Percentiles rank a stretch among this genome's conserved stretches.
Conservation (phyloP, 2,329 filamentous ascomycete species). For the Arthroderma sp. region DNA sequence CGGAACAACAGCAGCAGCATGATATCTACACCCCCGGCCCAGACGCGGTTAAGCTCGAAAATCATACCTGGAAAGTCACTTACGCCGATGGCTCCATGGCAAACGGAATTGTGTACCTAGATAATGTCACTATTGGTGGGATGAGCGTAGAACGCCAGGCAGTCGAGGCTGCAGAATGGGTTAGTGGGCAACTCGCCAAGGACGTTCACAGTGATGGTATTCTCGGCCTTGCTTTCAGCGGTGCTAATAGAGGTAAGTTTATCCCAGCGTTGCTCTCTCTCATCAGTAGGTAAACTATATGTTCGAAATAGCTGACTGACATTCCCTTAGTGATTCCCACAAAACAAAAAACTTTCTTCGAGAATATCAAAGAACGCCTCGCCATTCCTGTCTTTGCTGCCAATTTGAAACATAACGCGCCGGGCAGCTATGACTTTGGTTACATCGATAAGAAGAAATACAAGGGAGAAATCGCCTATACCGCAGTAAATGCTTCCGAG, state of each 20-base stretch:
- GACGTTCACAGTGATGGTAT: slow-evolving; percentile 46
- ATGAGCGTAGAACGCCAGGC: slow-evolving; percentile 49
- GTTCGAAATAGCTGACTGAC: neutral
- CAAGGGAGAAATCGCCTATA: slow-evolving; percentile 48
- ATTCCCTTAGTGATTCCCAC: slow-evolving; percentile 6
- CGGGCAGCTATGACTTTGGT: slow-evolving; percentile 62
- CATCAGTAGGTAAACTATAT: neutral
- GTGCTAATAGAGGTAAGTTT: slow-evolving; percentile 39
- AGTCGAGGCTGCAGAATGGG: slow-evolving; percentile 49
- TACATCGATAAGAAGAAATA: slow-evolving; percentile 52
- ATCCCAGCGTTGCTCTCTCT: neutral
- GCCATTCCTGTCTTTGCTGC: slow-evolving; percentile 57
- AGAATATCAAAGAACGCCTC: slow-evolving; percentile 49
- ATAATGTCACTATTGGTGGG: slow-evolving; percentile 49
- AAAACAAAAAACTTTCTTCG: slow-evolving; percentile 57
- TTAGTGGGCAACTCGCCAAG: slow-evolving; percentile 40
- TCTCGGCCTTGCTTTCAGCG: slow-evolving; percentile 47
- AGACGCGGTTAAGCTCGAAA: slow-evolving; percentile 33
- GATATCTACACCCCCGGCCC: slow-evolving; percentile 43
- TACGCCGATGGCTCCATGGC: slow-evolving; percentile 56
- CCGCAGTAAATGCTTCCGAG: slow-evolving; percentile 45
- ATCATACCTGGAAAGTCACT: slow-evolving; percentile 45
- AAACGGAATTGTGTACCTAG: slow-evolving; percentile 51
- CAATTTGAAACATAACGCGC: slow-evolving; percentile 46
- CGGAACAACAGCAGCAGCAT: slow-evolving; percentile 41